Conservation (phyloP, 2,329 filamentous ascomycete species). For the Iodosphaeria phyllophila region DNA sequence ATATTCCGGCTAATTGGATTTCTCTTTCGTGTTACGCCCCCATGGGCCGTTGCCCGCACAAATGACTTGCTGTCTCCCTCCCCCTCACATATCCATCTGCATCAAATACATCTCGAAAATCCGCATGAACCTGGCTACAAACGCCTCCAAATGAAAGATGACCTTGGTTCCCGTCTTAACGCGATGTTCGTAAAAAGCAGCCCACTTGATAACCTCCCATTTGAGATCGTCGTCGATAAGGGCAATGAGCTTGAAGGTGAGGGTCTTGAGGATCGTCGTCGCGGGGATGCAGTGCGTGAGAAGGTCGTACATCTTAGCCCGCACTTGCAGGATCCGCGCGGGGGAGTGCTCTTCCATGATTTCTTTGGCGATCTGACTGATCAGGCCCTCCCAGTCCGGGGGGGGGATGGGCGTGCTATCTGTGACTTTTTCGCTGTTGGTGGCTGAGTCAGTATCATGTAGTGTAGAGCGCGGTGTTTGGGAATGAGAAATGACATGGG, state of each 20-base stretch:
- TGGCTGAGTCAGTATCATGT: background rate
- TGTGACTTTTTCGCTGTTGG: slow-evolving; percentile 66
- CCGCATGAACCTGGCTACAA: slow-evolving; percentile 97
- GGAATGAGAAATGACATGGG: slow-evolving; percentile 1
- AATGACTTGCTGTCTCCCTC: slow-evolving; percentile 3
- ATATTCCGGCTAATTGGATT: no score
- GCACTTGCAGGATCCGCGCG: slow-evolving; percentile 67
- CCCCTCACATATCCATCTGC: slow-evolving; percentile 71
- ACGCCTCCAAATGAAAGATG: slow-evolving; percentile 95
- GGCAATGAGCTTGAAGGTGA: slow-evolving; percentile 82
- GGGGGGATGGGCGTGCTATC: slow-evolving; percentile 81
- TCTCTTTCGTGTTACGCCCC: background rate
- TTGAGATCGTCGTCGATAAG: slow-evolving; percentile 81
- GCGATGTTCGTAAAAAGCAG: slow-evolving; percentile 91
- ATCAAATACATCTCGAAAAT: slow-evolving; percentile 81
- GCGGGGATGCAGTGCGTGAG: slow-evolving; percentile 94
- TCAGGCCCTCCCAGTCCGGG: slow-evolving; percentile 90
- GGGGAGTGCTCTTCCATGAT: slow-evolving; percentile 91
- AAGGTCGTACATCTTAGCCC: slow-evolving; percentile 90
- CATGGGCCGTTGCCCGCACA: slow-evolving; percentile 1
- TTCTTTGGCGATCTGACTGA: slow-evolving; percentile 75
- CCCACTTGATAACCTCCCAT: slow-evolving; percentile 85
- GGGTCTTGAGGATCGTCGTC: slow-evolving; percentile 81
- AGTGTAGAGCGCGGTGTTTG: slow-evolving; percentile 12
- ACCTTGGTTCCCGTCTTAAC: slow-evolving; percentile 86